phyloP scores from a whole-genome alignment of 257 asterid genomes.

The Solanum neorickii region DNA sequence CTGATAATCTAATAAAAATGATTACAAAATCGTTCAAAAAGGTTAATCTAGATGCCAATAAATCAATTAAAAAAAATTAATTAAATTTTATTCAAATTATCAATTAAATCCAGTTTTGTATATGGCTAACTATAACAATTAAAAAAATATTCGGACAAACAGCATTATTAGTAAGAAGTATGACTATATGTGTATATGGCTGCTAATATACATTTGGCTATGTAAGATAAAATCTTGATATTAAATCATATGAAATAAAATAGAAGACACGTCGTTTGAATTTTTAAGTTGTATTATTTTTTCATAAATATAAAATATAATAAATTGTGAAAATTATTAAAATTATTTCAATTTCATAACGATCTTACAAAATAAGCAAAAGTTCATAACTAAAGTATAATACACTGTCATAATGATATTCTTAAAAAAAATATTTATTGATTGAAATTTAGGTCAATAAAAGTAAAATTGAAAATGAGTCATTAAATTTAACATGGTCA shows the following conservation, averaged over 20 bases:
- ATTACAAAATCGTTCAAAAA: background rate
- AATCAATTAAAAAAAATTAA: background rate
- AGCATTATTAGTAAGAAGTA: background rate
- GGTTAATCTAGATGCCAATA: background rate
- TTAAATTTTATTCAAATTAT: background rate
- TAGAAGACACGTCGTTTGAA: background rate
- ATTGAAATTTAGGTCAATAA: background rate
- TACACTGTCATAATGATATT: background rate
- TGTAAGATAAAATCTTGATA: too few relatives aligned
- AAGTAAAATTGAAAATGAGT: background rate
- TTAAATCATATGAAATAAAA: background rate
- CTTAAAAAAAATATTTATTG: background rate
- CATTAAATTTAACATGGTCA: too few relatives aligned
- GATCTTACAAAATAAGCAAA: background rate
- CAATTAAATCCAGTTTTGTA: background rate
- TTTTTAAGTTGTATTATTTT: too few relatives aligned
- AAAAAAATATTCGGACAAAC: background rate
- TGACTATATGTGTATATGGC: background rate
- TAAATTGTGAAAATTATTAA: background rate
- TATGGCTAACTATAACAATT: background rate
- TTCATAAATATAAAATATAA: too few relatives aligned
- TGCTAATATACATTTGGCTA: background rate
- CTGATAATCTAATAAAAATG: background rate
- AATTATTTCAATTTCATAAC: rapidly evolving
- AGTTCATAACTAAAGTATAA: too few relatives aligned